Conservation (phyloP, 2,329 filamentous ascomycete genomes). For the Diplodia intermedia region DNA sequence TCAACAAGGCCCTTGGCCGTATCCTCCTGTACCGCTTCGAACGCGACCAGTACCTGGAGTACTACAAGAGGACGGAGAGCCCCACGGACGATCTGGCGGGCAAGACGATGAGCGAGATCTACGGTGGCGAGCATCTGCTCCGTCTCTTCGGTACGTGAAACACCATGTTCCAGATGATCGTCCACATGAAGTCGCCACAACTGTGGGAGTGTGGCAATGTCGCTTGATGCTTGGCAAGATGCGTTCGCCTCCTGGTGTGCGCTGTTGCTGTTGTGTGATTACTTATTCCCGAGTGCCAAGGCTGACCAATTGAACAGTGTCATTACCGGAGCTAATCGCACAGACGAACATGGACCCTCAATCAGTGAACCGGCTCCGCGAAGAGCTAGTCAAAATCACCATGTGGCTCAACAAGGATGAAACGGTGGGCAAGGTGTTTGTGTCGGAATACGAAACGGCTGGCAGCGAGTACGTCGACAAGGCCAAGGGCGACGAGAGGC, state of each 20-base stretch:
- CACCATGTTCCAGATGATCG: neutral
- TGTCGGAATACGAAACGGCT: conserved; percentile 75
- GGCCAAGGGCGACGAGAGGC: conserved; percentile 52
- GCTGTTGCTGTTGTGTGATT: conserved; percentile 22
- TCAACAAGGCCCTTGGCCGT: conserved; percentile 86
- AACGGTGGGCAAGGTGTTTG: conserved; percentile 78
- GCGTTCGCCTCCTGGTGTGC: conserved; percentile 14
- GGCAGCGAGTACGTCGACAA: conserved; percentile 75
- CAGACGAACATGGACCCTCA: conserved; percentile 98
- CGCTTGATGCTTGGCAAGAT: conserved; percentile 2
- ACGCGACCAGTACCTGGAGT: conserved; percentile 82
- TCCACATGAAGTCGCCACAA: neutral
- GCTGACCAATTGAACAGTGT: conserved; percentile 57
- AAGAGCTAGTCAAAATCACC: conserved; percentile 86
- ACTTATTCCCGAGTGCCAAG: conserved; percentile 14
- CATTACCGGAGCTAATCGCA: conserved; percentile 89
- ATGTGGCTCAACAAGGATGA: conserved; percentile 75
- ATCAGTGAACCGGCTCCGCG: conserved; percentile 83
- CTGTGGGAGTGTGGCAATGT: neutral
- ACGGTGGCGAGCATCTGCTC: conserved; percentile 90
- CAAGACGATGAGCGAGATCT: conserved; percentile 79
- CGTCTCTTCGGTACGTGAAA: conserved; percentile 78
- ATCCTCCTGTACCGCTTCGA: conserved; percentile 95
- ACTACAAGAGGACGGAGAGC: conserved; percentile 72
- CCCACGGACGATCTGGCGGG: conserved; percentile 68